Conservation (phyloP, 805 yeast genomes). For the Myxozyma sirexii region DNA sequence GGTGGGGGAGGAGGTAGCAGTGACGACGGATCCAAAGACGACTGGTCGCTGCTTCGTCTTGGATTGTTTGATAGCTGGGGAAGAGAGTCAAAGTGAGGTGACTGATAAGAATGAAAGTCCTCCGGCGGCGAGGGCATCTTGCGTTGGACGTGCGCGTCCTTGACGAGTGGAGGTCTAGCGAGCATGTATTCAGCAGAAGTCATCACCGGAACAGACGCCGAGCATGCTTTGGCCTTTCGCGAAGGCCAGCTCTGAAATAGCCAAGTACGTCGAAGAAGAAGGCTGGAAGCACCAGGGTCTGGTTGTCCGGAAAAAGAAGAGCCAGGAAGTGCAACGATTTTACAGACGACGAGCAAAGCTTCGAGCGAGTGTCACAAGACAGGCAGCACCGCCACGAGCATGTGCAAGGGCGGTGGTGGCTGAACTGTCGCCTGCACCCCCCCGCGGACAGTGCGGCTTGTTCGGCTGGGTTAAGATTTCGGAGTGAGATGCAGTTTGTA, state of each 20-base stretch:
- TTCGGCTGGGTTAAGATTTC: neutral
- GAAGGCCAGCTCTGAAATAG: too few species aligned
- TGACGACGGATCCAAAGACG: neutral
- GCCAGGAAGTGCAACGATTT: neutral
- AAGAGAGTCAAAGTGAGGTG: neutral
- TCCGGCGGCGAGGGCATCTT: neutral
- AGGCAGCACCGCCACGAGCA: constrained; percentile 12
- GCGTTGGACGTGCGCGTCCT: neutral
- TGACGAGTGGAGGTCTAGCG: neutral
- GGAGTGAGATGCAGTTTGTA: too few species aligned
- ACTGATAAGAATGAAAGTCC: neutral
- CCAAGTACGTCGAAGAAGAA: too few species aligned
- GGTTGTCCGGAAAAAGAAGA: neutral
- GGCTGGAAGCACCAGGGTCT: too few species aligned
- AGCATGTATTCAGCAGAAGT: constrained; percentile 10
- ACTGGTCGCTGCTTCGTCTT: neutral
- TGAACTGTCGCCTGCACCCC: constrained; percentile 4
- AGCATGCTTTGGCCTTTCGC: neutral
- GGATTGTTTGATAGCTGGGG: neutral
- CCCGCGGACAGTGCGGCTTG: neutral
- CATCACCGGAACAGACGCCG: neutral
- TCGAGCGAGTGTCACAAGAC: constrained; percentile 11
- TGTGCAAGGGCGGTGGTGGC: constrained; percentile 14
- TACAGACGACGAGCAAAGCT: neutral
- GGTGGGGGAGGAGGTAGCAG: constrained; percentile 21